Evolutionary conservation across 208 protist species (phyloP).

Genomic region (Leishmania aethiopica): DNA sequence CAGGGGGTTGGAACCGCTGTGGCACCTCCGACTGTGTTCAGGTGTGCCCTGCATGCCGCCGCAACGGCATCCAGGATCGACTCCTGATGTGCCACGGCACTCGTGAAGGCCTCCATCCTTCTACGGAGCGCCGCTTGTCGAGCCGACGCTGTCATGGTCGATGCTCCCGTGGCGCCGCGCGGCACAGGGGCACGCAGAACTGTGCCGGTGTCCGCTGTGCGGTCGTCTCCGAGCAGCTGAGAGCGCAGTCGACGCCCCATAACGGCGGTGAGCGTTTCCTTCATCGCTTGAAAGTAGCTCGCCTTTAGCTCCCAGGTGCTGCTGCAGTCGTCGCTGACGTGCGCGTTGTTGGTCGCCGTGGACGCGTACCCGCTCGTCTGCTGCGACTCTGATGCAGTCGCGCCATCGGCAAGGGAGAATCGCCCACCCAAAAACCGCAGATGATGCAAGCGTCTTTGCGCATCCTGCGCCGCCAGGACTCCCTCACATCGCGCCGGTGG

Average conservation of each 20-base stretch:
- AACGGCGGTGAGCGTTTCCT: slow-evolving; percentile 31
- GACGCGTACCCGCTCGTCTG: not conserved
- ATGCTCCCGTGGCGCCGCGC: not conserved
- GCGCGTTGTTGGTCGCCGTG: not conserved
- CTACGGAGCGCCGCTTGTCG: slow-evolving; percentile 8
- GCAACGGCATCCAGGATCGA: slow-evolving; percentile 1
- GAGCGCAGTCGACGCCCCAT: slow-evolving; percentile 6
- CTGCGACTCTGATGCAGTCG: not conserved
- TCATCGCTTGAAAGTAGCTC: slow-evolving; percentile 27
- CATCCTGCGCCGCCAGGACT: not conserved
- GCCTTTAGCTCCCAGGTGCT: not conserved
- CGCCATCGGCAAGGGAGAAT: not conserved
- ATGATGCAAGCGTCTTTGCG: not conserved
- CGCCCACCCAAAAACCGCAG: not conserved
- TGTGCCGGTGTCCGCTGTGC: not conserved
- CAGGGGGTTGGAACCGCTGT: not conserved
- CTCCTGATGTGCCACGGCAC: slow-evolving; percentile 15
- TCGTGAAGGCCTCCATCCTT: slow-evolving; percentile 9
- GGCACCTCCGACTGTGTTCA: not conserved
- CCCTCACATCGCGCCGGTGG: not conserved
- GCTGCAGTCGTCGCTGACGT: not conserved
- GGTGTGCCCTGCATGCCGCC: not conserved
- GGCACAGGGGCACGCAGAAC: too few species aligned
- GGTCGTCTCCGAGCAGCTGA: slow-evolving; percentile 2
- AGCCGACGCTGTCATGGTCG: not conserved